These are phyloP conservation scores for Coprinopsis strossmayeri DNA, from an alignment of 768 basidiomycete species.

Conservation along the genomic window DNA sequence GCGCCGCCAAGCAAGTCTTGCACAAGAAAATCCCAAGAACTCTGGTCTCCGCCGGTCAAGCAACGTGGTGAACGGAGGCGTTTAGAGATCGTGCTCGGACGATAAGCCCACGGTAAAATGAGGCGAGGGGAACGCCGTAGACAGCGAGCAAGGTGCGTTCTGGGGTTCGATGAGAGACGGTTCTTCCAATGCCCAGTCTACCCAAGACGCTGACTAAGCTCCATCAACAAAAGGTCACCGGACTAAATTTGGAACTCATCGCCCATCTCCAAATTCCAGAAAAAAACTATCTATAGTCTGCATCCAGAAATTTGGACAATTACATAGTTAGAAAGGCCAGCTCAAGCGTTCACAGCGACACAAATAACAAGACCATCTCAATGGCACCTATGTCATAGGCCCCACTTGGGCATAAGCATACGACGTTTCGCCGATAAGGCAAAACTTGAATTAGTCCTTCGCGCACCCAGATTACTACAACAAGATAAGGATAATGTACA, in stretches of 20 bases:
- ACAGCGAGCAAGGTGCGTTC: conserved; percentile 15
- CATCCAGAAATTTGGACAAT: no score
- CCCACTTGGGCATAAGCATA: background rate
- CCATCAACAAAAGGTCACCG: conserved; percentile 5
- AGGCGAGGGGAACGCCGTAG: conserved; percentile 15
- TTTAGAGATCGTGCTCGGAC: conserved; percentile 9
- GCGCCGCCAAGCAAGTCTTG: conserved; percentile 34
- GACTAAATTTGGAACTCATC: conserved; percentile 10
- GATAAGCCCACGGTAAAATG: conserved; percentile 1
- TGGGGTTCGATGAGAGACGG: conserved; percentile 13
- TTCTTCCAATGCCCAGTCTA: conserved; percentile 8
- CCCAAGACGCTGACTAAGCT: conserved; percentile 11
- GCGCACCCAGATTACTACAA: background rate
- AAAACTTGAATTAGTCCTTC: background rate
- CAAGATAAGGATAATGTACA: background rate
- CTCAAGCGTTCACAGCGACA: background rate
- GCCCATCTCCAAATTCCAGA: background rate
- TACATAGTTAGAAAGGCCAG: no score
- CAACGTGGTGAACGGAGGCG: background rate
- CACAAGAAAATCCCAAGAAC: conserved; percentile 13
- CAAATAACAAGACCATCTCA: background rate
- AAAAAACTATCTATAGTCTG: no score
- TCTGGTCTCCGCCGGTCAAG: conserved; percentile 1
- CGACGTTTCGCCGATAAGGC: background rate
- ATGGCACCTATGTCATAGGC: background rate